Conservation (phyloP, 148 eudicot species). For the Silene conica region DNA sequence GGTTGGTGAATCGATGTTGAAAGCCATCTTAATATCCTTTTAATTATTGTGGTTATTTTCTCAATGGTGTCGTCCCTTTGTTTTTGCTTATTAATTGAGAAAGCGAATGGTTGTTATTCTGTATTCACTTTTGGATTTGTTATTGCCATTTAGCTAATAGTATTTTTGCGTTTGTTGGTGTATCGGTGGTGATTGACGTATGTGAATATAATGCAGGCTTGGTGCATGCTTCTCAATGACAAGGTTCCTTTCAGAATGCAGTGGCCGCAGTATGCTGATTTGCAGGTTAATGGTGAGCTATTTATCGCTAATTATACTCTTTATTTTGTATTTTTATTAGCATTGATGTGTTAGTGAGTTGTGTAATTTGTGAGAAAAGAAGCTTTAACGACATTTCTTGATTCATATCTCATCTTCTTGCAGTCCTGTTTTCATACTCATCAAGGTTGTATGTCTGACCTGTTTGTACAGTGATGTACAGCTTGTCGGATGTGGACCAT, state of each 20-base stretch:
- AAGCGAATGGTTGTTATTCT: background rate
- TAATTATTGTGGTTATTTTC: background rate
- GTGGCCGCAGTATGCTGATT: conserved; percentile 68
- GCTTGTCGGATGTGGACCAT: conserved; percentile 6
- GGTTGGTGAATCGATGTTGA: conserved; percentile 32
- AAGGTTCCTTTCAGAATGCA: conserved; percentile 78
- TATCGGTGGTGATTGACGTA: too few species aligned
- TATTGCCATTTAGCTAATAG: too few species aligned
- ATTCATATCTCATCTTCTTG: background rate
- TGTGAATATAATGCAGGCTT: conserved; percentile 40
- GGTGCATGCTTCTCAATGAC: conserved; percentile 87
- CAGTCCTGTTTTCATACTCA: background rate
- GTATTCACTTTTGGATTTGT: background rate
- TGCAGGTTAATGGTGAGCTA: conserved; percentile 68
- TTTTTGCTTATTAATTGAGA: background rate
- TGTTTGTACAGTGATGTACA: background rate
- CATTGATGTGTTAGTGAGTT: background rate
- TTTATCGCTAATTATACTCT: background rate
- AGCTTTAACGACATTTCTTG: background rate
- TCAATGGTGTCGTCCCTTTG: background rate
- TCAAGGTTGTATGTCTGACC: background rate
- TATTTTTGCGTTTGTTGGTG: too few species aligned
- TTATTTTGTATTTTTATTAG: background rate
- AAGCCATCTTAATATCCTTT: background rate
- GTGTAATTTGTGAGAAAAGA: background rate